These are phyloP conservation scores for Cephalotrichum gorgonifer DNA, from an alignment of 2,329 filamentous ascomycete genomes.

Conservation along the genomic window DNA sequence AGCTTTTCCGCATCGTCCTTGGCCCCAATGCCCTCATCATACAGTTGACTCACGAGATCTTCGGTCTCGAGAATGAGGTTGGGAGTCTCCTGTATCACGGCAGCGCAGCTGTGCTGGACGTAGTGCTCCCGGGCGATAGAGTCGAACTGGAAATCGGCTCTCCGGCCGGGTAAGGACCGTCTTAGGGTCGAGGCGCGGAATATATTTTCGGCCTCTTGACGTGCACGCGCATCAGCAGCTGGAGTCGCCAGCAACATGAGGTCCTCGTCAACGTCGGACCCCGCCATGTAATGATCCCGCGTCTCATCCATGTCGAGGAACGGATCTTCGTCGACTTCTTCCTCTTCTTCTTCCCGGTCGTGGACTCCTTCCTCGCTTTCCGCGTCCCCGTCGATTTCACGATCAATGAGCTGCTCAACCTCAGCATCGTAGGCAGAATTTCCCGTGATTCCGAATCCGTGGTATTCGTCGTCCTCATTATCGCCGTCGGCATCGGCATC, in stretches of 20 bases:
- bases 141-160: slow-evolving; percentile 53
- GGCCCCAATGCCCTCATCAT: slow-evolving; percentile 48
- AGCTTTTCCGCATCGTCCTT: slow-evolving; percentile 46
- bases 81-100: slow-evolving; percentile 57
- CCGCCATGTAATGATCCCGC: slow-evolving; percentile 23
- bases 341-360: slow-evolving; percentile 28
- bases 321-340: slow-evolving; percentile 30
- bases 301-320: slow-evolving; percentile 21
- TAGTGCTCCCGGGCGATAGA: slow-evolving; percentile 64
- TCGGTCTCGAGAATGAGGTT: slow-evolving; percentile 69
- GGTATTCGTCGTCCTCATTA: slow-evolving; percentile 17
- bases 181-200: slow-evolving; percentile 41
- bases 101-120: slow-evolving; percentile 40
- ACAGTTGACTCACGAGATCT: slow-evolving; percentile 53
- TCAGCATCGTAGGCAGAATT: slow-evolving; percentile 11
- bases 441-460: slow-evolving; percentile 13
- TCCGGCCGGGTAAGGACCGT: slow-evolving; percentile 28
- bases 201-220: slow-evolving; percentile 44
- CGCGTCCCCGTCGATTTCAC: slow-evolving; percentile 15
- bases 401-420: slow-evolving; percentile 8
- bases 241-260: slow-evolving; percentile 46
- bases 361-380: slow-evolving; percentile 24
- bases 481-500: slow-evolving; percentile 25
- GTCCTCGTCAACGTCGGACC: slow-evolving; percentile 25
- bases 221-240: slow-evolving; percentile 40